Evolutionary conservation across 2,329 filamentous ascomycete genomes (phyloP).

Genomic region (Alternaria sp.): DNA sequence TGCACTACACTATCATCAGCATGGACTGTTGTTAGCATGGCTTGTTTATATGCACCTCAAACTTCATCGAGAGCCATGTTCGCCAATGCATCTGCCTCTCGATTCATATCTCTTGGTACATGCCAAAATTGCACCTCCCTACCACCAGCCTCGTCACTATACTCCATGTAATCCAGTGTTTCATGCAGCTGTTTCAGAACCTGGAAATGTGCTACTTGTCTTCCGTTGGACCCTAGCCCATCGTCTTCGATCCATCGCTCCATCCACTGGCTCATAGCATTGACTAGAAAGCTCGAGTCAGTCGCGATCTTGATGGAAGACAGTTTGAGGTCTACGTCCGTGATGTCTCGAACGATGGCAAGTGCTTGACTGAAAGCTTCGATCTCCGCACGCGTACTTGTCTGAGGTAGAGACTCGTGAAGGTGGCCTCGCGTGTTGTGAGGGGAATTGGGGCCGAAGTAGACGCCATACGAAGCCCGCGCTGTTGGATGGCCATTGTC

Average conservation of each 20-base stretch:
- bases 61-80: slow-evolving; percentile 46
- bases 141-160: slow-evolving; percentile 11
- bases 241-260: slow-evolving; percentile 44
- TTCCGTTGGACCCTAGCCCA: slow-evolving; percentile 36
- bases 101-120: slow-evolving; percentile 33
- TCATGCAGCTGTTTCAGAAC: slow-evolving; percentile 25
- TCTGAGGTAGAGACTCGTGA: neutral
- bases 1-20: slow-evolving; percentile 10
- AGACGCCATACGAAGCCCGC: neutral
- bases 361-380: slow-evolving; percentile 22
- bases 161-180: slow-evolving; percentile 26
- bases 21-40: neutral
- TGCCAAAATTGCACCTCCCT: slow-evolving; percentile 41
- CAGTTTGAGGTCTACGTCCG: slow-evolving; percentile 6
- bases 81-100: slow-evolving; percentile 27
- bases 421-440: neutral
- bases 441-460: neutral
- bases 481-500: slow-evolving; percentile 24
- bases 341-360: slow-evolving; percentile 15
- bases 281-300: slow-evolving; percentile 49
- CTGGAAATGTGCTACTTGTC: slow-evolving; percentile 37
- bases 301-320: slow-evolving; percentile 29
- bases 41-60: slow-evolving; percentile 33
- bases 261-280: slow-evolving; percentile 45
- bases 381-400: slow-evolving; percentile 15